Evolutionary conservation across 2,329 filamentous ascomycete species (phyloP).

Genomic region (Fusarium gaditjirri): DNA sequence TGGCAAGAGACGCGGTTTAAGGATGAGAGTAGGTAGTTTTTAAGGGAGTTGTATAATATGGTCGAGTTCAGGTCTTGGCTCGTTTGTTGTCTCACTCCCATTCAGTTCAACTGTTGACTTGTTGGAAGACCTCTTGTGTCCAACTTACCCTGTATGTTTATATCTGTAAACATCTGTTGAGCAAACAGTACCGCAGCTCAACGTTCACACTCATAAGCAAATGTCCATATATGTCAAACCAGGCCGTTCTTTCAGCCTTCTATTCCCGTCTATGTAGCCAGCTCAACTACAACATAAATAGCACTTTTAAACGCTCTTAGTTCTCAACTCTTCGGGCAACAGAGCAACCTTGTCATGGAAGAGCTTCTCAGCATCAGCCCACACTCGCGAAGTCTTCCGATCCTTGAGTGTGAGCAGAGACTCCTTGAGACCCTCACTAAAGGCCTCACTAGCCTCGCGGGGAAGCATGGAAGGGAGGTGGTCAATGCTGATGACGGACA

Average conservation of each 20-base stretch:
- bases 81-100: not conserved
- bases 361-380: constrained; percentile 84
- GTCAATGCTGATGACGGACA: constrained; percentile 89
- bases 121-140: no score
- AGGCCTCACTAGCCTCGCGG: constrained; percentile 86
- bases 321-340: constrained; percentile 39
- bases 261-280: constrained; percentile 30
- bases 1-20: not conserved
- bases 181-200: not conserved
- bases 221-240: not conserved
- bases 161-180: no score
- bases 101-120: no score
- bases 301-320: constrained; percentile 38
- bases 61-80: not conserved
- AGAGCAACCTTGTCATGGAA: constrained; percentile 79
- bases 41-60: not conserved
- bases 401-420: constrained; percentile 82
- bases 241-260: constrained; percentile 16
- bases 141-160: no score
- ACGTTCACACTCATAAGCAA: not conserved
- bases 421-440: constrained; percentile 81
- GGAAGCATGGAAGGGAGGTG: constrained; percentile 86
- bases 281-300: constrained; percentile 2
- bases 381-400: constrained; percentile 78
- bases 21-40: accelerated